Evolutionary conservation across 106 monocot genomes (phyloP).

Genomic region (Allium fistulosum): DNA sequence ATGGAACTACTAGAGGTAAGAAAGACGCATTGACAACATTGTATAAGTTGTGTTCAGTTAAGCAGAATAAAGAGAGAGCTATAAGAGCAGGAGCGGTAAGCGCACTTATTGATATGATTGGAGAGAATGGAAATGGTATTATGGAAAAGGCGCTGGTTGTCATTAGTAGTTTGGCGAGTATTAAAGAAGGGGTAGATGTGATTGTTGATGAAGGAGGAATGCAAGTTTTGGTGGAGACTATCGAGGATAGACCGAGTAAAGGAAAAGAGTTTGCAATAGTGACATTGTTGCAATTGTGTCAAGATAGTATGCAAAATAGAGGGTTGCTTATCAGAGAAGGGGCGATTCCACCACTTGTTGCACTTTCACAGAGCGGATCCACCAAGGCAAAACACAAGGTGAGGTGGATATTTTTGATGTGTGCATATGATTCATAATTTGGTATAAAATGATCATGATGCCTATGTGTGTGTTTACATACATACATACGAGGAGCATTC

Average conservation of each 20-base stretch:
- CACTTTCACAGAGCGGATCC: conserved; percentile 63
- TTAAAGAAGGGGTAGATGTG: conserved; percentile 29
- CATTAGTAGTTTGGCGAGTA: conserved; percentile 30
- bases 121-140: conserved; percentile 25
- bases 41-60: conserved; percentile 65
- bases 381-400: conserved; percentile 73
- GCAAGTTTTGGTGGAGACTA: conserved; percentile 57
- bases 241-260: conserved; percentile 53
- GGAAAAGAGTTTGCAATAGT: conserved; percentile 72
- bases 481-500: too few relatives aligned
- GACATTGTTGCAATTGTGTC: conserved; percentile 65
- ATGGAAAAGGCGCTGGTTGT: conserved; percentile 56
- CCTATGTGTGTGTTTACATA: too few relatives aligned
- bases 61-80: conserved; percentile 69
- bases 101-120: conserved; percentile 35
- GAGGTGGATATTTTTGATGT: neutral
- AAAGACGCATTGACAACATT: conserved; percentile 80
- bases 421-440: neutral
- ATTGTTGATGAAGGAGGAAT: conserved; percentile 51
- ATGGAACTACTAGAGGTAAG: conserved; percentile 59
- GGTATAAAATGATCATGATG: too few relatives aligned
- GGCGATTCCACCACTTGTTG: conserved; percentile 77
- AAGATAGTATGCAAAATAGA: conserved; percentile 33
- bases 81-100: conserved; percentile 42
- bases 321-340: conserved; percentile 72